Percentiles rank a stretch among this genome's conserved stretches.
phyloP scores from a whole-genome alignment of 148 eudicot genomes.

The Polygonum aviculare region DNA sequence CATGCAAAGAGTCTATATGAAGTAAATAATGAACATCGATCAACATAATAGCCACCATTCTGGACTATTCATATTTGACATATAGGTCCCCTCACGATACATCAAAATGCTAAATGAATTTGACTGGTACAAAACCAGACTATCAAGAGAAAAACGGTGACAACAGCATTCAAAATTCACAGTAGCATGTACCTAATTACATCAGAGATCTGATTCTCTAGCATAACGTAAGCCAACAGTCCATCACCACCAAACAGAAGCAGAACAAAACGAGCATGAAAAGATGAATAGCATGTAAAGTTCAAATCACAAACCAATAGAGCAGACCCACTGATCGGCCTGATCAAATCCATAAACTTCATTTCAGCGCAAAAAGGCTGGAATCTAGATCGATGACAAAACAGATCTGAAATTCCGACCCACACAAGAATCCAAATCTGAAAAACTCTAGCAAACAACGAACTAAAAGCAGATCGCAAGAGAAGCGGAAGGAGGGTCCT shows the following conservation, averaged over 20 bases:
- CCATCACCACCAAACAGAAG: not conserved
- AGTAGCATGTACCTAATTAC: not conserved
- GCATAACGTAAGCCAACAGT: not conserved
- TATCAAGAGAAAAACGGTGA: not conserved
- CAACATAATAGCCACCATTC: not conserved
- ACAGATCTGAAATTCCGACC: not conserved
- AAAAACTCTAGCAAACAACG: not conserved
- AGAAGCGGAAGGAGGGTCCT: not conserved
- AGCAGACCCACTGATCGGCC: not conserved
- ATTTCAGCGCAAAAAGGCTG: not conserved
- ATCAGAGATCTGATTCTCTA: not conserved
- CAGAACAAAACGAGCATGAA: not conserved
- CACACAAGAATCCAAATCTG: not conserved
- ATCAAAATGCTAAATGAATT: not conserved
- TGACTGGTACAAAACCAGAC: not conserved
- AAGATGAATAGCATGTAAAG: not conserved
- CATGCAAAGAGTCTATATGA: not conserved
- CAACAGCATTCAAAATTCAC: not conserved
- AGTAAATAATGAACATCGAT: not conserved
- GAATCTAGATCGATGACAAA: constrained; percentile 3
- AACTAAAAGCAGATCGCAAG: not conserved
- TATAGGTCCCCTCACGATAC: not conserved
- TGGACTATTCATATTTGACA: not conserved
- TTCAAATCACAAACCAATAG: not conserved
- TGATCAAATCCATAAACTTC: not conserved